Conservation (phyloP, 139 green algal species). For the Edaphochlamys debaryana region DNA sequence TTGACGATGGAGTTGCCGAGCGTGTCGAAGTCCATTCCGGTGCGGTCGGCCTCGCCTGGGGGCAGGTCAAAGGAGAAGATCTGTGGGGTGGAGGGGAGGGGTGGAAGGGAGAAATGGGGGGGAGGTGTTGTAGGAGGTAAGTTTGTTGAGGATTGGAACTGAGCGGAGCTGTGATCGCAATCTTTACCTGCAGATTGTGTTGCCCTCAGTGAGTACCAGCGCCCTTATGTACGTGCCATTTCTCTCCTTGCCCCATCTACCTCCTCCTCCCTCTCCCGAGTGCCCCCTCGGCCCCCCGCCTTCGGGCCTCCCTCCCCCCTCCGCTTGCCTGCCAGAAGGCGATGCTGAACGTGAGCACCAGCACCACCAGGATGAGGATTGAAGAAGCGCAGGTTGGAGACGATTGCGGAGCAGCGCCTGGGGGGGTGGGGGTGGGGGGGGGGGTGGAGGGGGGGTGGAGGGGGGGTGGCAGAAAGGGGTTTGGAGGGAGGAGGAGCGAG, state of each 20-base stretch:
- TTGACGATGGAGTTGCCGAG: slow-evolving; percentile 27
- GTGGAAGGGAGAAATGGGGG: neutral
- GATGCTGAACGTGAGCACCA: slow-evolving; percentile 34
- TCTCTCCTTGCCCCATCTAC: neutral
- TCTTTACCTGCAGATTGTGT: neutral
- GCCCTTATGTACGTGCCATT: neutral
- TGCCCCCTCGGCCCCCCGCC: neutral
- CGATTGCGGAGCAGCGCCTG: slow-evolving; percentile 23
- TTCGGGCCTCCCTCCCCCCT: neutral
- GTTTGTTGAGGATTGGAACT: too few relatives aligned
- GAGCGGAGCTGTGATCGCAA: neutral
- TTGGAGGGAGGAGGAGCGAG: too few relatives aligned
- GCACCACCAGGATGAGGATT: slow-evolving; percentile 27
- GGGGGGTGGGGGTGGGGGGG: neutral
- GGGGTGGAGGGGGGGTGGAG: neutral
- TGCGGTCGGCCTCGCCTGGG: neutral
- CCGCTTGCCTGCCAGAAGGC: slow-evolving; percentile 21
- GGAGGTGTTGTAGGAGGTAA: neutral
- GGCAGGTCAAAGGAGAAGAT: slow-evolving; percentile 20
- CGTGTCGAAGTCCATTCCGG: slow-evolving; percentile 17
- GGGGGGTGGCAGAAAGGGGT: too few relatives aligned
- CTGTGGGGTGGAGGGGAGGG: neutral
- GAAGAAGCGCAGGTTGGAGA: slow-evolving; percentile 23
- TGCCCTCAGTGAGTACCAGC: neutral
- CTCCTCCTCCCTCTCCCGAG: too few relatives aligned